phyloP scores from a whole-genome alignment of 768 basidiomycete species.

The Auricularia sp. region DNA sequence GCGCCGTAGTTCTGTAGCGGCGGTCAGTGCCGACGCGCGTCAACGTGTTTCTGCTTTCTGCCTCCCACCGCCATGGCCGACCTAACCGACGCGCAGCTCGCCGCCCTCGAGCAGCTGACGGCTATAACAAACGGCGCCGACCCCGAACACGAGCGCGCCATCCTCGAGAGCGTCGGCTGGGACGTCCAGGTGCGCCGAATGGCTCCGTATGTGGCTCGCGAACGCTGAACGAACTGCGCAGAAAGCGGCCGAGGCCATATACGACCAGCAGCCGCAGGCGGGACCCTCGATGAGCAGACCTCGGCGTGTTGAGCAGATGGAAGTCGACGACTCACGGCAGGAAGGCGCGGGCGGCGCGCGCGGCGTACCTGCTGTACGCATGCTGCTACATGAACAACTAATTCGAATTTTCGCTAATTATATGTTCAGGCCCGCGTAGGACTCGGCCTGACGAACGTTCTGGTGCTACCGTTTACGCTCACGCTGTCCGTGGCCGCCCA shows the following conservation, averaged over 20 bases:
- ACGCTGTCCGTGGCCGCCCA: slow-evolving; percentile 51
- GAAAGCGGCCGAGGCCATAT: slow-evolving; percentile 53
- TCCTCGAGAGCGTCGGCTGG: slow-evolving; percentile 57
- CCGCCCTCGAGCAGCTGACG: slow-evolving; percentile 33
- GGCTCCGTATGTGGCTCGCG: too few relatives aligned
- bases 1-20: too few relatives aligned
- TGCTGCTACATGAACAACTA: slow-evolving; percentile 7
- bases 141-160: slow-evolving; percentile 46
- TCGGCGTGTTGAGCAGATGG: slow-evolving; percentile 29
- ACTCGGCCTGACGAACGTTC: slow-evolving; percentile 22
- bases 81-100: slow-evolving; percentile 7
- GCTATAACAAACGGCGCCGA: slow-evolving; percentile 47
- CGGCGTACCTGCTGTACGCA: slow-evolving; percentile 12
- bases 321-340: slow-evolving; percentile 44
- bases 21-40: too few relatives aligned
- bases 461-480: slow-evolving; percentile 42
- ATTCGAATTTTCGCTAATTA: not conserved
- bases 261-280: slow-evolving; percentile 24
- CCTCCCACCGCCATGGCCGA: not conserved
- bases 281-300: slow-evolving; percentile 12
- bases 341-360: slow-evolving; percentile 9
- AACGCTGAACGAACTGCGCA: slow-evolving; percentile 13
- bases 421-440: slow-evolving; percentile 2
- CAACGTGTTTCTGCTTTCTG: too few relatives aligned
- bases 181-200: slow-evolving; percentile 47